Percentiles rank a stretch among this genome's conserved stretches.
Conservation (phyloP, 192 early-diverging fungal species). For the Coemansia sp. region DNA sequence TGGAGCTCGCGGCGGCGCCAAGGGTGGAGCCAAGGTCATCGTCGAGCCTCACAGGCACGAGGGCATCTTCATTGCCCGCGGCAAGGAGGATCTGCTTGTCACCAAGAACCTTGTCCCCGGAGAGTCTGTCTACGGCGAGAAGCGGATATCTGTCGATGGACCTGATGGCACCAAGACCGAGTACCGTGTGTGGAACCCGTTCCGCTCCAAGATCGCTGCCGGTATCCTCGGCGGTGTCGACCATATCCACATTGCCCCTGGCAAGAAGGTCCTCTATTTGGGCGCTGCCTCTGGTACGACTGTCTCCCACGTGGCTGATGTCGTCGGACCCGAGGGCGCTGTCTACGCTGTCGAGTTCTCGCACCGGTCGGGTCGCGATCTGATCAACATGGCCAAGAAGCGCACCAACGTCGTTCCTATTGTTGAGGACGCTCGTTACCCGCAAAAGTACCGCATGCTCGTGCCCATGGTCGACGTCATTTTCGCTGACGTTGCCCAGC, state of each 20-base stretch:
- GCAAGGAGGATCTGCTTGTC: slow-evolving; percentile 98
- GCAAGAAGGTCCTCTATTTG: slow-evolving; percentile 97
- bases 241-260: slow-evolving; percentile 92
- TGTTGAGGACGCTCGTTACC: slow-evolving; percentile 99
- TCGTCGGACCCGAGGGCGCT: slow-evolving; percentile 93
- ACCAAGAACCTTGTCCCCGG: slow-evolving; percentile 99
- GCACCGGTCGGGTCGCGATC: slow-evolving; percentile 96
- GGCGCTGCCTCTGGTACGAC: slow-evolving; percentile 95
- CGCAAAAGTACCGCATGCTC: slow-evolving; percentile 99
- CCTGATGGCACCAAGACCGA: slow-evolving; percentile 94
- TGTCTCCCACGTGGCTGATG: slow-evolving; percentile 96
- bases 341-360: slow-evolving; percentile 99
- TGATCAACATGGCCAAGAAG: slow-evolving; percentile 99
- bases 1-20: slow-evolving; percentile 75
- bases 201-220: slow-evolving; percentile 98
- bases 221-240: slow-evolving; percentile 97
- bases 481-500: slow-evolving; percentile 99
- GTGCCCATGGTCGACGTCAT: slow-evolving; percentile 98
- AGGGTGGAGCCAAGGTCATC: slow-evolving; percentile 92
- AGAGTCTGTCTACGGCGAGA: slow-evolving; percentile 97
- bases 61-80: slow-evolving; percentile 95
- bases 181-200: slow-evolving; percentile 99
- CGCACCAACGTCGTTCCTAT: slow-evolving; percentile 99
- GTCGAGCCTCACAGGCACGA: slow-evolving; percentile 97
- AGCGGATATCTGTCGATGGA: slow-evolving; percentile 96